Percentiles rank a stretch among this genome's conserved stretches.
phyloP scores from a whole-genome alignment of 345 rosid species.

The Eucalyptus microcorys region DNA sequence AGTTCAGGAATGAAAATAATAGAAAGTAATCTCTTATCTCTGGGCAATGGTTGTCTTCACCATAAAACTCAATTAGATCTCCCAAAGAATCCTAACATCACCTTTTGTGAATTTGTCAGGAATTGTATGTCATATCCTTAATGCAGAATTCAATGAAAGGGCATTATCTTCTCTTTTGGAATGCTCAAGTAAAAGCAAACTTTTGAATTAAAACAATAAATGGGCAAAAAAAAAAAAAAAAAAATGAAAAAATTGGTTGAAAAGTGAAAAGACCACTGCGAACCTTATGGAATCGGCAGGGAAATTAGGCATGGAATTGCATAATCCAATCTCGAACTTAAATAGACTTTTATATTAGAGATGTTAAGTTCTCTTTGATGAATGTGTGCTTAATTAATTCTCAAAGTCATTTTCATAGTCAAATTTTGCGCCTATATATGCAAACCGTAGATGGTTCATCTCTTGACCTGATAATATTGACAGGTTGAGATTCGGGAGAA shows the following conservation, averaged over 20 bases:
- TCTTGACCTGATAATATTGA: not conserved
- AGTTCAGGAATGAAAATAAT: not conserved
- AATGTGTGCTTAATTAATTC: not conserved
- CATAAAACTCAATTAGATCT: not conserved
- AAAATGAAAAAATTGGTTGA: not conserved
- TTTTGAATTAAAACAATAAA: not conserved
- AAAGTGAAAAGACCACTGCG: not conserved
- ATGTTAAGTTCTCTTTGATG: not conserved
- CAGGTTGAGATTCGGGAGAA: slow-evolving; percentile 39
- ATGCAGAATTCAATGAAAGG: not conserved
- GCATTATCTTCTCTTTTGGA: not conserved
- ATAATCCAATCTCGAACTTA: not conserved
- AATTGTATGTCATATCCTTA: not conserved
- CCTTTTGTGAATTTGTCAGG: not conserved
- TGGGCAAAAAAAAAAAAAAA: not conserved
- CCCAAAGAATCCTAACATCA: not conserved
- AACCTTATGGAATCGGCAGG: not conserved
- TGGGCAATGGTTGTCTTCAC: not conserved
- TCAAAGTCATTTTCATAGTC: not conserved
- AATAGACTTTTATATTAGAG: not conserved
- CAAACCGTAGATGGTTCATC: not conserved
- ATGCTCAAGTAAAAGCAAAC: not conserved
- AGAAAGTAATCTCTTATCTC: not conserved
- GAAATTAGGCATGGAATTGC: not conserved
- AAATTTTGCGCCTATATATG: not conserved